Evolutionary conservation across 352 stramenopile species (phyloP), one percentile per base, ranked within the genome.

Genomic region (Phytophthora sp.): DNA sequence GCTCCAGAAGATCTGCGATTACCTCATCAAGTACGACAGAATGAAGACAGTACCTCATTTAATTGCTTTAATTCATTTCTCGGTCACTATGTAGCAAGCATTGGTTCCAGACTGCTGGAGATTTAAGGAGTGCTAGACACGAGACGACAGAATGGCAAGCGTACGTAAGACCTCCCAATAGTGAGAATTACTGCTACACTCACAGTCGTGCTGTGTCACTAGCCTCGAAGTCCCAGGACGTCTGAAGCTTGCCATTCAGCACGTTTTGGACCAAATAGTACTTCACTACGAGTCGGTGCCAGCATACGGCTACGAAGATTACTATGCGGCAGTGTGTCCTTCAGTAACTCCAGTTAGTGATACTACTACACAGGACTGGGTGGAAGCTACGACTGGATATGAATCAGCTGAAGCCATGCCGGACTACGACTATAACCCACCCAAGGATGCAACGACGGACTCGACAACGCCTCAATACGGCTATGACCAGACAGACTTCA

Each of bases 231-330:
- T 90, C 1, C 79, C 82, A 3, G 75, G 66, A 6, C 73, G 82
- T 12, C 50, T 90, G 33, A 90, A 90, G 56, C 86, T 90, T 29
- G 79, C 82, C 0, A 79, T 90, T 42, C 76, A 90, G 51, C 71
- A 88, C 18, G 77, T 89, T 13, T 70, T 90, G 9, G 78, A 88
- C 15, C 68, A 83, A 47, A 67, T 47, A 15, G 15, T 54, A 33
- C 7, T 57, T 47, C 21, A 58, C n/a, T n/a, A n/a, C 31, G 55
- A 63, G 3, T 21, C 30, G 7, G 42, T 67, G 5, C n/a, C 58
- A 41, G 39, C 30, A 21, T 74, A 56, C 46, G 54, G 53, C 24
- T 74, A 66, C 49, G 60, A 74, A 41, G 60, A 74, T 7, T 74
- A 74, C 54, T 74, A 74, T 35, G 49, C 60, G 5, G 27, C 54